Percentiles rank a stretch among this genome's conserved stretches.
Conservation (phyloP, 176 grass and related monocot genomes). For the Secale cereale region DNA sequence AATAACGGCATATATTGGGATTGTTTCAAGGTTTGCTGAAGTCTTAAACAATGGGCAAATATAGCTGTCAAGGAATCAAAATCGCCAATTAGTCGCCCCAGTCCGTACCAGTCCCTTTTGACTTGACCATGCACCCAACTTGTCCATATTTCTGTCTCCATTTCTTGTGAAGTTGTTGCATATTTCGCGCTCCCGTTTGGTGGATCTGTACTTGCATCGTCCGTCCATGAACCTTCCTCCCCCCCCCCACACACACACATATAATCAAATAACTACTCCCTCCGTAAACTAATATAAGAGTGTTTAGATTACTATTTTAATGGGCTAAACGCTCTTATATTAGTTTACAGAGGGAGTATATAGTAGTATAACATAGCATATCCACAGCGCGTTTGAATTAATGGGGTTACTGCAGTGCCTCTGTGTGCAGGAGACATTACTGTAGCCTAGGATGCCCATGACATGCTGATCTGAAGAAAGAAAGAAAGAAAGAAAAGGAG, state of each 20-base stretch:
- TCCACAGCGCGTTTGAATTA: slow-evolving; percentile 13
- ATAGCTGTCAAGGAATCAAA: neutral
- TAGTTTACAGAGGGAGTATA: too few species aligned
- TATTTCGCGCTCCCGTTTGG: neutral
- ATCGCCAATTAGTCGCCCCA: neutral
- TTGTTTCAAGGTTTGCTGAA: neutral
- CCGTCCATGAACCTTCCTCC: slow-evolving; percentile 27
- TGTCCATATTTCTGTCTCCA: neutral
- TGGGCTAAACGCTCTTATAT: too few species aligned
- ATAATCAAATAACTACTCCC: neutral
- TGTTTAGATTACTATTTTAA: too few species aligned
- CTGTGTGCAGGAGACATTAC: neutral
- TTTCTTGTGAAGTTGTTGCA: too few species aligned
- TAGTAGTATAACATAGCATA: neutral
- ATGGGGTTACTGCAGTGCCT: neutral
- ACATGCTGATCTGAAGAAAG: neutral
- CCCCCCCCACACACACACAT: too few species aligned
- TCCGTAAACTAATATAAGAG: too few species aligned
- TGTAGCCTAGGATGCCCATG: slow-evolving; percentile 5
- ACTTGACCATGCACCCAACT: slow-evolving; percentile 17
- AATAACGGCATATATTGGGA: neutral
- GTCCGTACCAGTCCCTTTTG: slow-evolving; percentile 26
- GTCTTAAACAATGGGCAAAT: slow-evolving; percentile 33
- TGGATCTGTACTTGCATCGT: slow-evolving; percentile 15
- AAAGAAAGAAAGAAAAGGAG: neutral